Base-by-base conservation (phyloP, 1,139 yeast genomes). In the Geotrichum phurueaensis region DNA sequence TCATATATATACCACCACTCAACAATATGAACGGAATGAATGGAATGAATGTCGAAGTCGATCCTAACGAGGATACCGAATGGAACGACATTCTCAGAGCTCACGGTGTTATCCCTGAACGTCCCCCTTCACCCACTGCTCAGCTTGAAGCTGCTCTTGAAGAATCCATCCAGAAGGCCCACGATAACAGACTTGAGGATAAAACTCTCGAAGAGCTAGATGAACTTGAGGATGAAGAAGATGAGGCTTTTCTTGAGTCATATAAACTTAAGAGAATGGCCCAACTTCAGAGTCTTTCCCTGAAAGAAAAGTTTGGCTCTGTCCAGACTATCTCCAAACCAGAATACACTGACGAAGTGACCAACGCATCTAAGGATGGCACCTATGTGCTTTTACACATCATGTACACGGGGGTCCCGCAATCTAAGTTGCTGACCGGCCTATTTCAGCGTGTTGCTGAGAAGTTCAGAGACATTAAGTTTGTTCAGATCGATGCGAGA, bases 51-150 rank as follows among this genome's bases (percentile, higher is more conserved):
- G 95, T 91, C 58, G 92, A 91, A 74, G 97, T 92, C 60, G 92
- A 94, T 75, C 97, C 97, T 47, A 84, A 83, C 65, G 99, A 94
- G 74, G 99, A 94, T 71, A 94, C 99, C 1, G 99, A 94, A 73
- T 94, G 99, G 99, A 94, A 94, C 72, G 99, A 94, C 74, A 91
- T 94, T 65, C 79, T 94, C 55, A 79, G 99, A 65, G 82, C 84
- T 6, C 90, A 92, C 65, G 98, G 98, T 13, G 84, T 94, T 64
- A 90, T 94, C 59, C 99, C 99, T 0, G 92, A 89, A 71, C 85
- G 86, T 68, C 91, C 96, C 39, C 94, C 95, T 25, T 89, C 96
- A 31, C 96, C 97, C 15, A 83, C 96, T 0, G 89, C 82, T 53
- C 88, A 90, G 73, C 73, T 94, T 56, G 98, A 94, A 70, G 92